These are phyloP conservation scores for Boletus sensibilis DNA, from an alignment of 768 basidiomycete genomes.

Conservation along the genomic window DNA sequence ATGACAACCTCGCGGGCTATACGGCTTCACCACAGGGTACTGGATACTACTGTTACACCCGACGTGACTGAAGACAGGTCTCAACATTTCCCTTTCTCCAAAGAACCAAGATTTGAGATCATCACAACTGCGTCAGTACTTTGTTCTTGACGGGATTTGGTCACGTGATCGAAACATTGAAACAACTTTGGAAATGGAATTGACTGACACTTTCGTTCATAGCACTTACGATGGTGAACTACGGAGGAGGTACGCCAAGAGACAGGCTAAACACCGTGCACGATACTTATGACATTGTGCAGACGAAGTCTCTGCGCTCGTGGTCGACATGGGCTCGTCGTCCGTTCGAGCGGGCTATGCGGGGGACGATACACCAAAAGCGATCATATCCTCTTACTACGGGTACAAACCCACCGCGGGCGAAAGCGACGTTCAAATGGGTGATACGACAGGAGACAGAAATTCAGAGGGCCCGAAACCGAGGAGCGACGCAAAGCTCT, in stretches of 20 bases:
- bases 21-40: background rate
- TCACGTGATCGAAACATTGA: slow-evolving; percentile 10
- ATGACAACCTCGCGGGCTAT: background rate
- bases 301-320: slow-evolving; percentile 98
- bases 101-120: background rate
- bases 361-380: slow-evolving; percentile 94
- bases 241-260: slow-evolving; percentile 70
- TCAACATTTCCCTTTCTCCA: too few species aligned
- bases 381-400: slow-evolving; percentile 86
- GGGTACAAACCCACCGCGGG: slow-evolving; percentile 58
- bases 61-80: background rate
- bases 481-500: slow-evolving; percentile 57
- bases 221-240: slow-evolving; percentile 65
- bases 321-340: slow-evolving; percentile 90
- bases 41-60: background rate
- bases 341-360: slow-evolving; percentile 94
- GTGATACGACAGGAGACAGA: slow-evolving; percentile 39
- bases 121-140: background rate
- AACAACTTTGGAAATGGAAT: background rate
- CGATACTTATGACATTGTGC: slow-evolving; percentile 1
- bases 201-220: background rate
- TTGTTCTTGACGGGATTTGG: background rate
- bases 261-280: background rate
- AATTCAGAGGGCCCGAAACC: slow-evolving; percentile 32
- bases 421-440: slow-evolving; percentile 37